Evolutionary conservation across 116 monocot genomes (phyloP).

Genomic region (Papilionanthe hybrid): DNA sequence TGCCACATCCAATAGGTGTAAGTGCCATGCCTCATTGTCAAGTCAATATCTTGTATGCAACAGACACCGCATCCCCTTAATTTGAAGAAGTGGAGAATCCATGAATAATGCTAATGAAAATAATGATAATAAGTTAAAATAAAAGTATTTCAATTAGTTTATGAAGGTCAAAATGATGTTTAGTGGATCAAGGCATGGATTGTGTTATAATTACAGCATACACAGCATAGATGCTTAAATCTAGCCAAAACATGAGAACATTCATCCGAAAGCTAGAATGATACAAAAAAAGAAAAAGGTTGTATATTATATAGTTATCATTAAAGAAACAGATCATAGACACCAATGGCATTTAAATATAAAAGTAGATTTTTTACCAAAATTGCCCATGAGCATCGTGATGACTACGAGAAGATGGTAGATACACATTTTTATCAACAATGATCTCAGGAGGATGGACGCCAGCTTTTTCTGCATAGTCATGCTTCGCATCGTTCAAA

Average conservation of each 20-base stretch:
- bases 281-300: background rate
- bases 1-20: background rate
- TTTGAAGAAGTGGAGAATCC: background rate
- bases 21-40: too few species aligned
- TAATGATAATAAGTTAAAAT: background rate
- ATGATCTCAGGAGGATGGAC: slow-evolving; percentile 60
- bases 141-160: background rate
- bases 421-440: slow-evolving; percentile 47
- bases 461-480: slow-evolving; percentile 69
- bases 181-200: background rate
- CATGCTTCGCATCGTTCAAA: slow-evolving; percentile 60
- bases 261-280: background rate
- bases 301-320: background rate
- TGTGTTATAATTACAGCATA: background rate
- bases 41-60: background rate
- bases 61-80: background rate
- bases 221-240: background rate
- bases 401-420: slow-evolving; percentile 62
- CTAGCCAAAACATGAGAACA: background rate
- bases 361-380: slow-evolving; percentile 39
- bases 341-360: background rate
- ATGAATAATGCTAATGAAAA: background rate
- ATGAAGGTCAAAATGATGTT: background rate
- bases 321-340: background rate
- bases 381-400: slow-evolving; percentile 54